These are phyloP conservation scores for Tylopilus balloui DNA, from an alignment of 768 basidiomycete genomes.

Conservation along the genomic window DNA sequence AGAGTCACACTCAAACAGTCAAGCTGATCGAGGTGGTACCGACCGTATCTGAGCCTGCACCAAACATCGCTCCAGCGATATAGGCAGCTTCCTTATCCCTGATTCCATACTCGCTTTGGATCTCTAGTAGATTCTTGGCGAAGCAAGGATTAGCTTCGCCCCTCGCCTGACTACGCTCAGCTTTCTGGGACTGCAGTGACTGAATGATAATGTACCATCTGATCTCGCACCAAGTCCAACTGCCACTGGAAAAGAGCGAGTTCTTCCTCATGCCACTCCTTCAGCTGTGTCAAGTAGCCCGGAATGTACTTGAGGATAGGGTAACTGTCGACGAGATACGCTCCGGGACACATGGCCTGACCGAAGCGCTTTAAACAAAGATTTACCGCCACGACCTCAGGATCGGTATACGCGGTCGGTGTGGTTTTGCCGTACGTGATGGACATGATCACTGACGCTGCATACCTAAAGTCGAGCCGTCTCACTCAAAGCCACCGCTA, in stretches of 20 bases:
- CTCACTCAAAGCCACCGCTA: not conserved
- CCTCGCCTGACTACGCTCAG: constrained; percentile 15
- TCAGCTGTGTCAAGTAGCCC: constrained; percentile 45
- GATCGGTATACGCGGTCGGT: constrained; percentile 35
- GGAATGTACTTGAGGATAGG: constrained; percentile 25
- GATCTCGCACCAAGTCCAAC: constrained; percentile 24
- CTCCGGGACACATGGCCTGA: constrained; percentile 19
- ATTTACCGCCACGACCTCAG: constrained; percentile 31
- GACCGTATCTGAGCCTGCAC: constrained; percentile 41
- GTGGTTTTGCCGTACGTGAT: constrained; percentile 40
- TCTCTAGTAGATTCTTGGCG: constrained; percentile 35
- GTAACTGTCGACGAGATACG: constrained; percentile 26
- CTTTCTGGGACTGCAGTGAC: not conserved
- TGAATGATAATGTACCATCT: constrained; percentile 24
- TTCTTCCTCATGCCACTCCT: constrained; percentile 47
- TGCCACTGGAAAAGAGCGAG: constrained; percentile 31
- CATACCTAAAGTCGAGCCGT: constrained; percentile 26
- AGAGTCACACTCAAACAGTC: no score
- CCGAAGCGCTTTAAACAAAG: constrained; percentile 26
- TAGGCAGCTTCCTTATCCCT: constrained; percentile 36
- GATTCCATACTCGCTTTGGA: constrained; percentile 30
- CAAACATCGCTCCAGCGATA: constrained; percentile 40
- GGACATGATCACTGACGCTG: constrained; percentile 36
- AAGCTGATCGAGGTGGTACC: not conserved
- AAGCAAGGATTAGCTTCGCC: constrained; percentile 31